These are phyloP conservation scores for Suillus plorans DNA, from an alignment of 768 basidiomycete genomes.

Conservation along the genomic window DNA sequence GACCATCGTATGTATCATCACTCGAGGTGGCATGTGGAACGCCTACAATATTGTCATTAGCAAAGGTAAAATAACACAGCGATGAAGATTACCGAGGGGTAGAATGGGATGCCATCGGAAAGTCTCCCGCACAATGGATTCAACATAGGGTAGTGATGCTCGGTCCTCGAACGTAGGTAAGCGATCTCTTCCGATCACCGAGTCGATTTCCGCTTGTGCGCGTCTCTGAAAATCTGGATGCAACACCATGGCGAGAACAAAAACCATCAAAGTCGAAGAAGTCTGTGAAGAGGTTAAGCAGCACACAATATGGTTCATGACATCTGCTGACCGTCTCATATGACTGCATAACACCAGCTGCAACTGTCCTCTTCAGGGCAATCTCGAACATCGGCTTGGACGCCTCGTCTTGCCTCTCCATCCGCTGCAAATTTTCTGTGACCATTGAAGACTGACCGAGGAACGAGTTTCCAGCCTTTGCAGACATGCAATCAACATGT, in stretches of 20 bases:
- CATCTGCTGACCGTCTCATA: slow-evolving; percentile 19
- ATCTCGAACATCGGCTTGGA: slow-evolving; percentile 5
- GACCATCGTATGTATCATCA: slow-evolving; percentile 41
- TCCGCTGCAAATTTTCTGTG: slow-evolving; percentile 11
- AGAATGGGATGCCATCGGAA: neutral
- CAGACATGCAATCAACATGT: neutral
- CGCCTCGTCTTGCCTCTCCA: slow-evolving; percentile 13
- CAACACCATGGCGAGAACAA: neutral
- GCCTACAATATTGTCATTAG: neutral
- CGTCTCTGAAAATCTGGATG: neutral
- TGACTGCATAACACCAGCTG: slow-evolving; percentile 14
- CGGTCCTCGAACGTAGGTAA: neutral
- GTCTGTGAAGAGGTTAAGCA: slow-evolving; percentile 9
- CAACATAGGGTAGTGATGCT: neutral
- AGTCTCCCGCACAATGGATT: neutral
- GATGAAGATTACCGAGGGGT: neutral
- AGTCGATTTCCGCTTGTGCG: neutral
- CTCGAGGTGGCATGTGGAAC: slow-evolving; percentile 28
- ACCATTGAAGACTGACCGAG: slow-evolving; percentile 11
- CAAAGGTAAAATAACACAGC: neutral
- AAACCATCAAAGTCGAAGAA: slow-evolving; percentile 4
- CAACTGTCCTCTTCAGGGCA: slow-evolving; percentile 12
- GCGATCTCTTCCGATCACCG: neutral
- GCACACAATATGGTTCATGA: neutral
- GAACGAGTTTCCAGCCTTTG: neutral